Conservation (phyloP, 176 grass and related monocot species). For the Triticum monococcum region DNA sequence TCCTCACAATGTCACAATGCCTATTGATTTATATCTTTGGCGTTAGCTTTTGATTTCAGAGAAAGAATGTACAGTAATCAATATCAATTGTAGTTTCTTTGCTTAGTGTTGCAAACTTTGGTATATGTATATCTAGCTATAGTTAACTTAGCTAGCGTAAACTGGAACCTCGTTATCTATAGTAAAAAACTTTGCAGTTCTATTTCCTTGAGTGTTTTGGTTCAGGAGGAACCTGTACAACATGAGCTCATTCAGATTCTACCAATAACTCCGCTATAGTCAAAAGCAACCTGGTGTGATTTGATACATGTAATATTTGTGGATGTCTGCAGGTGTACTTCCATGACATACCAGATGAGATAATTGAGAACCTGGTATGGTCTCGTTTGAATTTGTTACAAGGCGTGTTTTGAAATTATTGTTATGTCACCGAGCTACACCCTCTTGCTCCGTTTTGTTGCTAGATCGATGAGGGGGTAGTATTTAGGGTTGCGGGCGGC, state of each 20-base stretch:
- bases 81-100: background rate
- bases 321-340: conserved; percentile 76
- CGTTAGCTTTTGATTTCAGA: background rate
- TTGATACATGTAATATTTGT: conserved; percentile 1
- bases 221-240: background rate
- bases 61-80: background rate
- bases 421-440: background rate
- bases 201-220: background rate
- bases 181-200: background rate
- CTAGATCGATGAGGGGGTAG: conserved; percentile 83
- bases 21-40: background rate
- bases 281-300: background rate
- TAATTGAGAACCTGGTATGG: conserved; percentile 83
- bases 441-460: background rate
- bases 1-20: background rate
- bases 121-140: conserved; percentile 13
- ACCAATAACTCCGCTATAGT: background rate
- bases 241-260: background rate
- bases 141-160: background rate
- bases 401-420: background rate
- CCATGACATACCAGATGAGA: conserved; percentile 89
- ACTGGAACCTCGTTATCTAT: background rate
- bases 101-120: background rate
- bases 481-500: conserved; percentile 87
- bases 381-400: background rate